A percentile compares a stretch with the other conserved stretches of the same genome.
Conservation (phyloP, 768 basidiomycete genomes). For the Lactifluus piperatus region DNA sequence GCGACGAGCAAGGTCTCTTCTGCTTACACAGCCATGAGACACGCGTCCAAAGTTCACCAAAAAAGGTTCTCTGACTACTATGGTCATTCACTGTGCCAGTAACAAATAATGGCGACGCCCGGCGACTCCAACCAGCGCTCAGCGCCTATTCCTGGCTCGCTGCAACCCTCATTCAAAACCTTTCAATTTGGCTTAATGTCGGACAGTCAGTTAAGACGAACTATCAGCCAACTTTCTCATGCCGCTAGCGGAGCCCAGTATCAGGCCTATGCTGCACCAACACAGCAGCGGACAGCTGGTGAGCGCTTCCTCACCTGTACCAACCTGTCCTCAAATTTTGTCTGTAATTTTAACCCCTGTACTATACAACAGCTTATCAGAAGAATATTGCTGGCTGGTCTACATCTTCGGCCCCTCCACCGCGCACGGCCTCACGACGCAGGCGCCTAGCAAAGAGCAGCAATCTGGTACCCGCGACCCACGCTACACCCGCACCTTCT, state of each 20-base stretch:
- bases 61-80: conserved; percentile 15
- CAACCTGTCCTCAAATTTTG: neutral
- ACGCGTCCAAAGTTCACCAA: conserved; percentile 27
- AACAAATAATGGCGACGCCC: conserved; percentile 13
- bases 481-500: conserved; percentile 25
- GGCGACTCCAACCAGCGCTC: conserved; percentile 13
- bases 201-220: conserved; percentile 55
- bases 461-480: conserved; percentile 30
- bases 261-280: conserved; percentile 28
- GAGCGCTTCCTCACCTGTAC: neutral
- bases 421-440: conserved; percentile 37
- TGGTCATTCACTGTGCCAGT: conserved; percentile 13
- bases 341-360: neutral
- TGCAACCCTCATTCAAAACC: conserved; percentile 12
- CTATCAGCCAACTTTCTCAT: conserved; percentile 44
- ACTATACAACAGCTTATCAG: conserved; percentile 49
- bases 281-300: conserved; percentile 24
- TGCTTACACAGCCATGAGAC: neutral
- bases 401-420: conserved; percentile 45
- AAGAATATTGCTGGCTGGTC: conserved; percentile 70
- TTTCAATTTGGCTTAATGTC: conserved; percentile 39
- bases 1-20: neutral
- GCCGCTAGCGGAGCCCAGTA: conserved; percentile 30
- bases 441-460: conserved; percentile 34
- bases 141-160: neutral